Percentiles rank a stretch among this genome's conserved stretches.
phyloP scores from a whole-genome alignment of 768 basidiomycete species.

The Russula abietina region DNA sequence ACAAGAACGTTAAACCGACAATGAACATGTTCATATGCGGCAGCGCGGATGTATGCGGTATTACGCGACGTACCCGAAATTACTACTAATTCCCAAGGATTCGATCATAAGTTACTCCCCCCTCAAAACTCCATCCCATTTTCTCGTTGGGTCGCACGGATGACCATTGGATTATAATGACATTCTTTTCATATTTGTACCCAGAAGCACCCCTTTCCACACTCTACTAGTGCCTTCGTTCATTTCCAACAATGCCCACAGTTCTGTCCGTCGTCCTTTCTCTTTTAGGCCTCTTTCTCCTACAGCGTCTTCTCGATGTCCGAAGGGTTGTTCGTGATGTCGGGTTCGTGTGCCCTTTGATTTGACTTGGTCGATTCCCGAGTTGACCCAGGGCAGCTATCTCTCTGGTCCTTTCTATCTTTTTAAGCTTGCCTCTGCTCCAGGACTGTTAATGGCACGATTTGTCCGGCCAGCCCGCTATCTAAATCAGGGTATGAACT shows the following conservation, averaged over 20 bases:
- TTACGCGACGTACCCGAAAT: too few species aligned
- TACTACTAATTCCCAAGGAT: too few species aligned
- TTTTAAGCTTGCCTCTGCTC: neutral
- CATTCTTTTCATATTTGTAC: too few species aligned
- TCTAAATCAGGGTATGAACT: neutral
- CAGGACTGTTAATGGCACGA: neutral
- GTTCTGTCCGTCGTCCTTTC: neutral
- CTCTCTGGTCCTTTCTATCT: conserved; percentile 7
- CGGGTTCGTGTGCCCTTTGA: conserved; percentile 1
- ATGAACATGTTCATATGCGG: too few species aligned
- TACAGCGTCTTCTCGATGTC: neutral
- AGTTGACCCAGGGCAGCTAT: neutral
- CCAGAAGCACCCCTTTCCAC: neutral
- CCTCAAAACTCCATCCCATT: too few species aligned
- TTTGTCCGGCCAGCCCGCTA: neutral
- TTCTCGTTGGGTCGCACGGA: too few species aligned
- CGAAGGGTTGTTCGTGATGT: conserved; percentile 1
- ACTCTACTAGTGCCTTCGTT: too few species aligned
- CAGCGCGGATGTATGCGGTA: too few species aligned
- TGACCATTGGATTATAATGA: too few species aligned
- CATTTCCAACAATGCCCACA: neutral
- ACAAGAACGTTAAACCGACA: too few species aligned
- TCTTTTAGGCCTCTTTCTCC: neutral
- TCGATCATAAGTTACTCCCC: too few species aligned
- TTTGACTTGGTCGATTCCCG: neutral